phyloP scores from a whole-genome alignment of 2,329 filamentous ascomycete genomes.

The Stromatinia cepivora region DNA sequence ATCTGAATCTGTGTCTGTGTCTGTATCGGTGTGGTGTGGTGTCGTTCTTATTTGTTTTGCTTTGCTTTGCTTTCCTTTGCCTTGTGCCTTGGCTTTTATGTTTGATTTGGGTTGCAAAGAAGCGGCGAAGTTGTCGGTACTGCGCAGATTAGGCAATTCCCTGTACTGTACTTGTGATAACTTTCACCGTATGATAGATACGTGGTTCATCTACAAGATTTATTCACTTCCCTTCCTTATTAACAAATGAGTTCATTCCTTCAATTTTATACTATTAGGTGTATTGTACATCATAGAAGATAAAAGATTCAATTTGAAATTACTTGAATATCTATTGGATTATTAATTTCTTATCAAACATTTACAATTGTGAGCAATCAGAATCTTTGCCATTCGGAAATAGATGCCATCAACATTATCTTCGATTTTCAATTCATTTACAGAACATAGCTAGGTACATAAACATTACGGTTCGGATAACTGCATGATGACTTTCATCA shows the following conservation, averaged over 20 bases:
- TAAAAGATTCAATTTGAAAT: neutral
- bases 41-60: neutral
- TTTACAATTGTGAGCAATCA: conserved; percentile 1
- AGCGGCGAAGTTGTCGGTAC: neutral
- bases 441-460: neutral
- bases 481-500: neutral
- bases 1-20: neutral
- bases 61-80: neutral
- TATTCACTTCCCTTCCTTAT: neutral
- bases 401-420: neutral
- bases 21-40: neutral
- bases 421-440: neutral
- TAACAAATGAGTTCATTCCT: neutral
- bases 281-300: neutral
- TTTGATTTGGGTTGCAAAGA: neutral
- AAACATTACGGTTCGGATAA: neutral
- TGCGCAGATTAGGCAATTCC: neutral
- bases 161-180: neutral
- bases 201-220: no score
- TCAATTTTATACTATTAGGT: neutral
- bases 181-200: neutral
- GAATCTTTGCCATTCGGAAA: neutral
- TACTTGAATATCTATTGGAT: neutral
- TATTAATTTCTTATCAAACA: neutral
- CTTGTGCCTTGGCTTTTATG: neutral